Percentiles rank a stretch among this genome's conserved stretches.
These are phyloP conservation scores for Annona cherimola DNA, from an alignment of 164 flowering plant species.

Conservation along the genomic window DNA sequence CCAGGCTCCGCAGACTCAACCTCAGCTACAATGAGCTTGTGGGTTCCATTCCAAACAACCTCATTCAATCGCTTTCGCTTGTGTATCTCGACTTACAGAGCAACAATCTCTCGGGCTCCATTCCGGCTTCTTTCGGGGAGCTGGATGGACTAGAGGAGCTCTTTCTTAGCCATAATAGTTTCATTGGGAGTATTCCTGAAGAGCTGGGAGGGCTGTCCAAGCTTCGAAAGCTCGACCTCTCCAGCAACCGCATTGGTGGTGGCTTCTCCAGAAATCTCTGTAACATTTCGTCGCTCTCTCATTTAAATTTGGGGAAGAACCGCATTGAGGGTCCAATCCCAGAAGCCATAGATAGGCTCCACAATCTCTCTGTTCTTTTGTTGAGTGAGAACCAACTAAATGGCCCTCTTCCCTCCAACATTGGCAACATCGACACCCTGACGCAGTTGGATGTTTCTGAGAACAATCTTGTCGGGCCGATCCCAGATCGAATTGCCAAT, in stretches of 20 bases:
- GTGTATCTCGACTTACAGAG: constrained; percentile 60
- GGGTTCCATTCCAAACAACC: constrained; percentile 53
- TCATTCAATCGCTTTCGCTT: constrained; percentile 47
- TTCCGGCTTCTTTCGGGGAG: constrained; percentile 53
- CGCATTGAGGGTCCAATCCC: constrained; percentile 42
- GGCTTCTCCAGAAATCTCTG: constrained; percentile 40
- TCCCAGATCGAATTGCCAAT: constrained; percentile 50
- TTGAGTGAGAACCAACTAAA: constrained; percentile 41
- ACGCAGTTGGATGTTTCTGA: constrained; percentile 53
- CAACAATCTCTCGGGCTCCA: constrained; percentile 71
- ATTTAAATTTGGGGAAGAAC: constrained; percentile 44
- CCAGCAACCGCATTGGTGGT: constrained; percentile 54
- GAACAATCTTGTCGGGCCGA: constrained; percentile 54
- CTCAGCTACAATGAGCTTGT: constrained; percentile 63
- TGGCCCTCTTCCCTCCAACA: constrained; percentile 50
- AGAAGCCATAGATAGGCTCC: constrained; percentile 27
- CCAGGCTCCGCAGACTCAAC: constrained; percentile 61
- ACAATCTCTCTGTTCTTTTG: constrained; percentile 41
- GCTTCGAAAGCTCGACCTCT: constrained; percentile 53
- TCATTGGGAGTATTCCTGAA: constrained; percentile 53
- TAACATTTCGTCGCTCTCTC: constrained; percentile 40
- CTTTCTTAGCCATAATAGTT: constrained; percentile 44
- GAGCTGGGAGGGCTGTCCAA: constrained; percentile 41
- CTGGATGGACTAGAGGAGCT: constrained; percentile 43
- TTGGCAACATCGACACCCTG: constrained; percentile 50